Percentiles rank a stretch among this genome's conserved stretches.
Conservation (phyloP, 2,329 filamentous ascomycete species). For the Fusarium sp. region DNA sequence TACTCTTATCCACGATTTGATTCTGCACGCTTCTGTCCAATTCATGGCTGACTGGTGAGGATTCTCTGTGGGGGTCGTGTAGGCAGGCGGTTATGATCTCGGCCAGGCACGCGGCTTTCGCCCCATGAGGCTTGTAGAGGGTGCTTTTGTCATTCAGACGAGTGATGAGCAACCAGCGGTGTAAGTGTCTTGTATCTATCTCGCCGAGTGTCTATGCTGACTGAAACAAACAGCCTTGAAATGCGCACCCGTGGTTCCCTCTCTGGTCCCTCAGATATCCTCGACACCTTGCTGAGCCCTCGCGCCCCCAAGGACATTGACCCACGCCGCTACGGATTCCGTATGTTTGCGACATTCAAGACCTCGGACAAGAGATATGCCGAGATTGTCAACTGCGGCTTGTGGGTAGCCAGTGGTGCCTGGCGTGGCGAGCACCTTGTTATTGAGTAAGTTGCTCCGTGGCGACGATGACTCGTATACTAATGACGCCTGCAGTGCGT, state of each 20-base stretch:
- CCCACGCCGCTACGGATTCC: constrained; percentile 60
- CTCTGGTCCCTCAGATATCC: constrained; percentile 58
- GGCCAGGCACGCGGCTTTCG: constrained; percentile 55
- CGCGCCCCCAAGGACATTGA: constrained; percentile 54
- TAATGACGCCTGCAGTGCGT: constrained; percentile 44
- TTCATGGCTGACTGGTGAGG: constrained; percentile 41
- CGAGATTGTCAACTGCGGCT: constrained; percentile 61
- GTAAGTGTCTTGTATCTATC: constrained; percentile 42
- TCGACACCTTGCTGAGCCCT: constrained; percentile 55
- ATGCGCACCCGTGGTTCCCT: constrained; percentile 62
- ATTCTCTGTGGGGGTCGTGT: constrained; percentile 20
- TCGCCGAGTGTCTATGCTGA: not conserved
- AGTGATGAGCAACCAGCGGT: constrained; percentile 60
- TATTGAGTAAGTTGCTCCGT: constrained; percentile 55
- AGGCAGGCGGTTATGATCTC: constrained; percentile 58
- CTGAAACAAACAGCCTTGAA: constrained; percentile 48
- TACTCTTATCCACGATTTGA: not conserved
- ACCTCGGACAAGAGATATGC: constrained; percentile 62
- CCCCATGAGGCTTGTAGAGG: constrained; percentile 59
- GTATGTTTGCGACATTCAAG: constrained; percentile 63
- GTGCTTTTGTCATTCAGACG: constrained; percentile 62
- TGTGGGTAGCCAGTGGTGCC: constrained; percentile 63
- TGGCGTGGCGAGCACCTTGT: constrained; percentile 59
- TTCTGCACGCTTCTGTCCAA: constrained; percentile 10
- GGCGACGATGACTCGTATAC: constrained; percentile 5